Percentiles rank a stretch among this genome's conserved stretches.
phyloP scores from a whole-genome alignment of 805 yeast genomes.

The Candida verbasci region DNA sequence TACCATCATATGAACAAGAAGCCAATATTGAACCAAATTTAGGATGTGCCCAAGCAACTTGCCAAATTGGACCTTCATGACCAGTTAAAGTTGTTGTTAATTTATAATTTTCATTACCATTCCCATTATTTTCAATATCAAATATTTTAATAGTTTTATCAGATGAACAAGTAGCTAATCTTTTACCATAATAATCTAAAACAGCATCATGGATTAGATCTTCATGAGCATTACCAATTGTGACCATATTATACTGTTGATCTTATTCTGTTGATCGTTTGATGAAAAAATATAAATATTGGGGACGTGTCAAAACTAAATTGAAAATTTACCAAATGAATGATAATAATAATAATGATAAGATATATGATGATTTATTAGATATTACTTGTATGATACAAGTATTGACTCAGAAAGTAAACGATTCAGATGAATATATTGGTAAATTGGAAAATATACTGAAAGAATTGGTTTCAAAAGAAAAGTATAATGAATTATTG shows the following conservation, averaged over 20 bases:
- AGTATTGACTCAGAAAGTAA: conserved; percentile 14
- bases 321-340: neutral
- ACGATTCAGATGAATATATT: conserved; percentile 17
- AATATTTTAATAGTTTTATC: conserved; percentile 94
- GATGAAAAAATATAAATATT: neutral
- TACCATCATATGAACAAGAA: conserved; percentile 92
- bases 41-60: conserved; percentile 98
- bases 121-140: conserved; percentile 79
- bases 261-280: neutral
- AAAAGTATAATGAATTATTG: conserved; percentile 11
- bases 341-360: conserved; percentile 15
- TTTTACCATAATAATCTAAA: conserved; percentile 92
- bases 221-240: conserved; percentile 86
- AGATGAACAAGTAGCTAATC: conserved; percentile 93
- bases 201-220: conserved; percentile 96
- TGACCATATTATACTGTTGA: conserved; percentile 51
- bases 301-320: conserved; percentile 9
- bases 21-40: conserved; percentile 94
- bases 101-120: conserved; percentile 70
- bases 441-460: conserved; percentile 15
- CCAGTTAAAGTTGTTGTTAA: conserved; percentile 82
- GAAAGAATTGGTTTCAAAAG: conserved; percentile 15
- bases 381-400: conserved; percentile 14
- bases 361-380: conserved; percentile 16
- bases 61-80: conserved; percentile 99